Evolutionary conservation across 2,329 filamentous ascomycete species (phyloP), one percentile per base, ranked within the genome.

Genomic region (Lecanoromycetidae sp.): DNA sequence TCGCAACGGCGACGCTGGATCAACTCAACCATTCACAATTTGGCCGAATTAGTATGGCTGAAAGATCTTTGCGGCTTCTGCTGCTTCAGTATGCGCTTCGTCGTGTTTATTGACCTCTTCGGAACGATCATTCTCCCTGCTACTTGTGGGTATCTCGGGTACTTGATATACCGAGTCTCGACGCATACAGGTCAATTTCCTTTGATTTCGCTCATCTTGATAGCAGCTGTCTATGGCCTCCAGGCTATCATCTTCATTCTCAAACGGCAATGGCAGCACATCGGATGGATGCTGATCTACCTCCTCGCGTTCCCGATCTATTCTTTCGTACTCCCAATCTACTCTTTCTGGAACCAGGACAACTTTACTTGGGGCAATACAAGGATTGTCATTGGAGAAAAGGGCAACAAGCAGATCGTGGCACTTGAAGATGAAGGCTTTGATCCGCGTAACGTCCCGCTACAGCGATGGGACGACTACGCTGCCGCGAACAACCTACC

Each of bases 261-360:
- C 58, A 95, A 94, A 71, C 77, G 91, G 44, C 87, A 96, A 66
- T 98, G 91, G 91, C 88, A 98, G 63, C 90, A 96, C 61, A 78
- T 98, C 52, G 91, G 91, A 56, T 98, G 91, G 91, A 96, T 98
- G 88, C 82, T 98, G 55, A 96, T 98, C 61, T 98, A 98, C 68
- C 75, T 98, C 53, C 57, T 93, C n/a, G 91, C 91, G 2, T 95
- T 84, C 71, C 91, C 91, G 0, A 84, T 98, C 57, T 95, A 90
- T 71, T 91, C 83, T 3, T 85, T 98, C 58, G 62, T 93, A 53
- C 76, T 98, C 10, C 91, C 91, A 0, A 70, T 98, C 54, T 98
- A 96, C 71, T 94, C 90, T 0, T 98, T 98, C 81, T 98, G 91
- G 91, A 94, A 95, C 67, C 88, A 95, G 65, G 91, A 98, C 66